Conservation (phyloP, 2,329 filamentous ascomycete genomes). For the Zopfia rhizophila region DNA sequence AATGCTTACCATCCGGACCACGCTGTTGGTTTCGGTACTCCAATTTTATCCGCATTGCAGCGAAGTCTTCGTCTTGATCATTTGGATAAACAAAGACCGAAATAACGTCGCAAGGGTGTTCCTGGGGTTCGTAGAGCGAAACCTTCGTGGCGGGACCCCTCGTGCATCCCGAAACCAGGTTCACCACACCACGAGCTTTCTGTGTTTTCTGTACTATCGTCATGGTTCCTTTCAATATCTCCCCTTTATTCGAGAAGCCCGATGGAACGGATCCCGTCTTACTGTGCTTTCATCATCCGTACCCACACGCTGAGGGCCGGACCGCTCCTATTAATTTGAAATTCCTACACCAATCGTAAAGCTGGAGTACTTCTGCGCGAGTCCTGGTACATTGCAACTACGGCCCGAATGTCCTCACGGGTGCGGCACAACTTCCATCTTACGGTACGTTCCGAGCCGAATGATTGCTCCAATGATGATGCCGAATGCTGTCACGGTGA, state of each 20-base stretch:
- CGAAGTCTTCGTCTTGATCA: constrained; percentile 7
- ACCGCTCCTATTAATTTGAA: constrained; percentile 4
- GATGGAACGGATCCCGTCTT: constrained; percentile 13
- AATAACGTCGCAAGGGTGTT: background rate
- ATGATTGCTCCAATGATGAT: constrained; percentile 3
- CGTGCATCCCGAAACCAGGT: constrained; percentile 21
- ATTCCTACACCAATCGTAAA: background rate
- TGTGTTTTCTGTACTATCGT: constrained; percentile 6
- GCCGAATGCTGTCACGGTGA: constrained; percentile 7
- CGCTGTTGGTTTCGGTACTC: constrained; percentile 12
- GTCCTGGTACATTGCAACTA: constrained; percentile 2
- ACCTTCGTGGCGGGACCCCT: constrained; percentile 5
- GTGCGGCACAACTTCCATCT: constrained; percentile 3
- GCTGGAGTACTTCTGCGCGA: background rate
- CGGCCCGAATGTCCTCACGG: constrained; percentile 7
- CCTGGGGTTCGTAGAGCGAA: constrained; percentile 4
- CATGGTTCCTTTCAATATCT: constrained; percentile 1
- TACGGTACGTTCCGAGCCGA: constrained; percentile 11
- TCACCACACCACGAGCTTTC: constrained; percentile 11
- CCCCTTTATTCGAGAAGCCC: constrained; percentile 6
- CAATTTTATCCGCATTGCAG: constrained; percentile 23
- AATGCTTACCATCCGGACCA: constrained; percentile 15
- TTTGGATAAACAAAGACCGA: constrained; percentile 10
- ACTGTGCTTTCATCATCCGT: constrained; percentile 6
- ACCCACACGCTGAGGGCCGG: background rate